Percentiles rank a stretch among this genome's conserved stretches.
These are phyloP conservation scores for Calonectria hongkongensis DNA, from an alignment of 2,329 filamentous ascomycete species.

Conservation along the genomic window DNA sequence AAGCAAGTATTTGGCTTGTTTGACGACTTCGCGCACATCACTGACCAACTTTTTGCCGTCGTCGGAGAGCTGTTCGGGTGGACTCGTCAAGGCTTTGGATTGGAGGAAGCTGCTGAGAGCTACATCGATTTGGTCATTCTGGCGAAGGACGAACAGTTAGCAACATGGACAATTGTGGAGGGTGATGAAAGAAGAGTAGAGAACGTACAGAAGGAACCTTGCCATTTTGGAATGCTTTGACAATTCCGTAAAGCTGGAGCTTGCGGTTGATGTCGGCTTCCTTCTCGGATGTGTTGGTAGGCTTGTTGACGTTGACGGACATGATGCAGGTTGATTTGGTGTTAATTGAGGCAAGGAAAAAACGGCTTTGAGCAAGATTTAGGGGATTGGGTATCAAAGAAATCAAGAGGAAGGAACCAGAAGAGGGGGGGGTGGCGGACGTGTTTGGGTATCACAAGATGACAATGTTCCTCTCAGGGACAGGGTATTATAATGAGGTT, in stretches of 20 bases:
- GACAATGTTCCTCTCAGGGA: slow-evolving; percentile 44
- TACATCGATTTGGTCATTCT: slow-evolving; percentile 97
- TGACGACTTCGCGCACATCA: slow-evolving; percentile 87
- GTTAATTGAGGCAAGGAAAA: slow-evolving; percentile 43
- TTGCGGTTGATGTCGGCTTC: slow-evolving; percentile 94
- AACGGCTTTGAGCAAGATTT: slow-evolving; percentile 7
- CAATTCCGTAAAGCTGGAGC: slow-evolving; percentile 95
- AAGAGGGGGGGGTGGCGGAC: slow-evolving; percentile 24
- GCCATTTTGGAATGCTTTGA: slow-evolving; percentile 87
- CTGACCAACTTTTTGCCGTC: slow-evolving; percentile 88
- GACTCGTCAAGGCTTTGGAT: slow-evolving; percentile 80
- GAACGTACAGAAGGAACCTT: slow-evolving; percentile 89
- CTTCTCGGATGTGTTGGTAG: slow-evolving; percentile 83
- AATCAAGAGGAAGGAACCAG: slow-evolving; percentile 19
- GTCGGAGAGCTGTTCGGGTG: slow-evolving; percentile 84
- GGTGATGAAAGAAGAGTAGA: neutral
- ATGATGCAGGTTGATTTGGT: slow-evolving; percentile 53
- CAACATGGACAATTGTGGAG: neutral
- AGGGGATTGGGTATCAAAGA: slow-evolving; percentile 30
- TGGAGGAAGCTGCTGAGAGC: slow-evolving; percentile 91
- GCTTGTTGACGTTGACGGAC: slow-evolving; percentile 79
- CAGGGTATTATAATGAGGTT: slow-evolving; percentile 48
- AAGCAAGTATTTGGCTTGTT: slow-evolving; percentile 88
- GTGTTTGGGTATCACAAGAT: slow-evolving; percentile 57
- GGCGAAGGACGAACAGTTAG: slow-evolving; percentile 40